These are phyloP conservation scores for Zizania palustris DNA, from an alignment of 202 grass and related monocot genomes.

Conservation along the genomic window DNA sequence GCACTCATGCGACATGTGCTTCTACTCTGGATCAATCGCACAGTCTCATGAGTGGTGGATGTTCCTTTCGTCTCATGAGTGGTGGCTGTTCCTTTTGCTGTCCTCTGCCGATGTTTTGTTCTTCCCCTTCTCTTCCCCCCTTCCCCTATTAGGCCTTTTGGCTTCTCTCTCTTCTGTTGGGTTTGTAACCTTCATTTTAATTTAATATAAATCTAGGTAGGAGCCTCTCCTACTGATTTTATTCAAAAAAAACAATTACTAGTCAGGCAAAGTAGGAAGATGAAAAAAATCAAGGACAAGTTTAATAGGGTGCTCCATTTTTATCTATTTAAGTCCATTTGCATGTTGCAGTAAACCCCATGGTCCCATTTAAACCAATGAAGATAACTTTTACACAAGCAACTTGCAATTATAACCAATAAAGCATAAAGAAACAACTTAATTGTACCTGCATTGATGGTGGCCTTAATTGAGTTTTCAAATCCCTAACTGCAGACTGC, in stretches of 20 bases:
- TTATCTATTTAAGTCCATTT: not conserved
- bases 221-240: too few relatives aligned
- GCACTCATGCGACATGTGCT: too few relatives aligned
- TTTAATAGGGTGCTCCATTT: slow-evolving; percentile 3
- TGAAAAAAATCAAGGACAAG: not conserved
- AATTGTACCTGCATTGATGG: slow-evolving; percentile 90
- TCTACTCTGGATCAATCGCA: too few relatives aligned
- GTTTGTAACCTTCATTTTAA: too few relatives aligned
- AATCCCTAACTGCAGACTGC: slow-evolving; percentile 94
- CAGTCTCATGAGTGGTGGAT: too few relatives aligned
- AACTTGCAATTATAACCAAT: slow-evolving; percentile 23
- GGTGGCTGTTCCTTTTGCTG: too few relatives aligned
- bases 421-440: not conserved
- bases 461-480: slow-evolving; percentile 96
- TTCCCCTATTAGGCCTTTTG: too few relatives aligned
- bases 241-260: not conserved
- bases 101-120: too few relatives aligned
- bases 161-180: too few relatives aligned
- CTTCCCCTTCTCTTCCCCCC: too few relatives aligned
- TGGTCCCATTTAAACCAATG: slow-evolving; percentile 12
- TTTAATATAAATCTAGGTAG: too few relatives aligned
- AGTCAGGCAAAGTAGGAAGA: not conserved
- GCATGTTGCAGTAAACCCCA: not conserved
- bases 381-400: not conserved
- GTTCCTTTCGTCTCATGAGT: too few relatives aligned